Evolutionary conservation across 768 basidiomycete species (phyloP).

Genomic region (Auricularia heimuer): DNA sequence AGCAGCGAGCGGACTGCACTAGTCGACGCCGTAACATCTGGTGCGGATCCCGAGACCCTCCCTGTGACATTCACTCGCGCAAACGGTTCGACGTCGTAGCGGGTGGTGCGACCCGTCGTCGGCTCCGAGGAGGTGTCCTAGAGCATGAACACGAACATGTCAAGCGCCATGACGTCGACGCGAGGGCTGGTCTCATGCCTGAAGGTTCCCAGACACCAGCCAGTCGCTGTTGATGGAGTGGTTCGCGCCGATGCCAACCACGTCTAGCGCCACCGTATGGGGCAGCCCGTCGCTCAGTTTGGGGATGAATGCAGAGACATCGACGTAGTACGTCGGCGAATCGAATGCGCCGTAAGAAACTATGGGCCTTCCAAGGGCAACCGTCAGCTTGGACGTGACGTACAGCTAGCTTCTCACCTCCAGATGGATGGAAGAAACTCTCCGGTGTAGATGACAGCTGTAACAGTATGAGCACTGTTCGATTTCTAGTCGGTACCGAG

Average conservation of each 20-base stretch:
- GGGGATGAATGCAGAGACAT: constrained; percentile 11
- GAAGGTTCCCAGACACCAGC: constrained; percentile 10
- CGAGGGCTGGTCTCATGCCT: not conserved
- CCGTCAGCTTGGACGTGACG: not conserved
- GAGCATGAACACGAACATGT: not conserved
- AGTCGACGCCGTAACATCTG: constrained; percentile 6
- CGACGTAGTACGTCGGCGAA: constrained; percentile 12
- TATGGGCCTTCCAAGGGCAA: constrained; percentile 4
- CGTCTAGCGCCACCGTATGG: constrained; percentile 18
- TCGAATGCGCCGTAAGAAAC: constrained; percentile 11
- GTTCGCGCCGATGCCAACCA: constrained; percentile 12
- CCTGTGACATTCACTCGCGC: not conserved
- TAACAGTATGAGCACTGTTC: not conserved
- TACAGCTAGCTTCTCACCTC: not conserved
- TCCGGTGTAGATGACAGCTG: constrained; percentile 11
- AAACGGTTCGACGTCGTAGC: constrained; percentile 4
- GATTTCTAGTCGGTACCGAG: not conserved
- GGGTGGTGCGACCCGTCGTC: constrained; percentile 6
- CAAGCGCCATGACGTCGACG: not conserved
- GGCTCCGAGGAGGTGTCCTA: constrained; percentile 2
- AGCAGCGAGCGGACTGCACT: constrained; percentile 1
- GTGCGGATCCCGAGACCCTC: constrained; percentile 2
- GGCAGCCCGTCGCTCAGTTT: constrained; percentile 1
- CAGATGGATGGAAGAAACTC: constrained; percentile 10
- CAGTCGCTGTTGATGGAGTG: constrained; percentile 9